phyloP scores from a whole-genome alignment of 305 asterid genomes.

The Withania somnifera region DNA sequence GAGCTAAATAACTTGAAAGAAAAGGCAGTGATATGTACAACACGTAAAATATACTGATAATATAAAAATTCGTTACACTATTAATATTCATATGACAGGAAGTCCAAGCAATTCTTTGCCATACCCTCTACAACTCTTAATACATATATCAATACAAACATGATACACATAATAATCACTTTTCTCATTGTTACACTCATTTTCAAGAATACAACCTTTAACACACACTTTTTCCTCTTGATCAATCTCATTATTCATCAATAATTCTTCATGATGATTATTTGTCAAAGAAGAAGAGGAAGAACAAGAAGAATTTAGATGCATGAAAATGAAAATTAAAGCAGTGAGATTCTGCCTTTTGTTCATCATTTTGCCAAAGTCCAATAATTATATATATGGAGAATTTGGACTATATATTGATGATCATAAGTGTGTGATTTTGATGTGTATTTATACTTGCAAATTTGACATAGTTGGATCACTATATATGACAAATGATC shows the following conservation, averaged over 20 bases:
- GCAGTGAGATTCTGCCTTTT: background rate
- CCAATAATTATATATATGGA: background rate
- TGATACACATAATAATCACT: constrained; percentile 1
- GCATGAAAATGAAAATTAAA: background rate
- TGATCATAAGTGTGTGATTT: background rate
- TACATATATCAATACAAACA: background rate
- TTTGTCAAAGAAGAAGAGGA: background rate
- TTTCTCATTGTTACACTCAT: background rate
- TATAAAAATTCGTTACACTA: background rate
- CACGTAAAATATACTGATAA: background rate
- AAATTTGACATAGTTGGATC: background rate
- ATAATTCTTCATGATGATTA: background rate
- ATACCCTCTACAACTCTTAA: background rate
- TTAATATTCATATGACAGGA: background rate
- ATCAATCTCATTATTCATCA: background rate
- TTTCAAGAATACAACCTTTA: background rate
- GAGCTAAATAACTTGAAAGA: background rate
- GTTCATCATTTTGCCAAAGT: background rate
- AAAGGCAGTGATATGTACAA: background rate
- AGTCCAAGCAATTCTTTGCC: background rate
- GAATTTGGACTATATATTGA: background rate
- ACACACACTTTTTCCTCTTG: background rate
- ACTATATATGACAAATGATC: background rate
- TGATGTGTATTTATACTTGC: background rate
- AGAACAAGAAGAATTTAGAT: background rate